Conservation (phyloP, 2,329 filamentous ascomycete species). For the Colletotrichum phormii region DNA sequence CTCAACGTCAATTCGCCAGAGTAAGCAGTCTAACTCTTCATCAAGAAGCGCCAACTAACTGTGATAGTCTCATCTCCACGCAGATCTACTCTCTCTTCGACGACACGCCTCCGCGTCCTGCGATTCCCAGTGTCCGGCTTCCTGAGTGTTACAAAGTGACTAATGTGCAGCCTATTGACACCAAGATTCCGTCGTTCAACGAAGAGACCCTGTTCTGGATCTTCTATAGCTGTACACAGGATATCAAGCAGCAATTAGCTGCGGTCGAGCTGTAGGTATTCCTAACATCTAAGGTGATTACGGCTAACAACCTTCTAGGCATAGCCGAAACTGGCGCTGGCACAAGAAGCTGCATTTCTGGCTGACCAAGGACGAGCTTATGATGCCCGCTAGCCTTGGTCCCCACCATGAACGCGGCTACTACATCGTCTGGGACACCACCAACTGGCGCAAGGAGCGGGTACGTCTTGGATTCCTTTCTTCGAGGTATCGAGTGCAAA, state of each 20-base stretch:
- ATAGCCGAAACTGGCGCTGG: slow-evolving; percentile 75
- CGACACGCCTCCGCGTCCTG: slow-evolving; percentile 67
- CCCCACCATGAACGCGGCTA: slow-evolving; percentile 72
- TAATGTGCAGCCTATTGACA: slow-evolving; percentile 74
- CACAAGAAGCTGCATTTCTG: slow-evolving; percentile 75
- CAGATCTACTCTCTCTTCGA: slow-evolving; percentile 73
- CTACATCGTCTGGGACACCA: slow-evolving; percentile 74
- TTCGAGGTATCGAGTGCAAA: not conserved
- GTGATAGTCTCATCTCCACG: slow-evolving; percentile 63
- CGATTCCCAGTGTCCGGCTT: slow-evolving; percentile 67
- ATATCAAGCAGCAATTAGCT: slow-evolving; percentile 72
- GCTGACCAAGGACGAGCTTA: slow-evolving; percentile 75
- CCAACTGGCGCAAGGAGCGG: slow-evolving; percentile 71
- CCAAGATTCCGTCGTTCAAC: slow-evolving; percentile 74
- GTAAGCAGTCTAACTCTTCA: slow-evolving; percentile 54
- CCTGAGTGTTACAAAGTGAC: slow-evolving; percentile 76
- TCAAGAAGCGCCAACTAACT: slow-evolving; percentile 36
- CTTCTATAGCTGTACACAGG: slow-evolving; percentile 74
- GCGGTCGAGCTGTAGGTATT: slow-evolving; percentile 69
- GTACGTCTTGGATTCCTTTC: slow-evolving; percentile 55
- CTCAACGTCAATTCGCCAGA: slow-evolving; percentile 68
- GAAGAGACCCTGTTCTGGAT: slow-evolving; percentile 78
- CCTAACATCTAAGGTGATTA: too few species aligned
- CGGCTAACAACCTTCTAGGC: slow-evolving; percentile 50
- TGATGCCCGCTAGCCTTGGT: slow-evolving; percentile 71